A percentile compares a stretch with the other conserved stretches of the same genome.
These are phyloP conservation scores for Xylaria sp. DNA, from an alignment of 2,329 filamentous ascomycete genomes.

Conservation along the genomic window DNA sequence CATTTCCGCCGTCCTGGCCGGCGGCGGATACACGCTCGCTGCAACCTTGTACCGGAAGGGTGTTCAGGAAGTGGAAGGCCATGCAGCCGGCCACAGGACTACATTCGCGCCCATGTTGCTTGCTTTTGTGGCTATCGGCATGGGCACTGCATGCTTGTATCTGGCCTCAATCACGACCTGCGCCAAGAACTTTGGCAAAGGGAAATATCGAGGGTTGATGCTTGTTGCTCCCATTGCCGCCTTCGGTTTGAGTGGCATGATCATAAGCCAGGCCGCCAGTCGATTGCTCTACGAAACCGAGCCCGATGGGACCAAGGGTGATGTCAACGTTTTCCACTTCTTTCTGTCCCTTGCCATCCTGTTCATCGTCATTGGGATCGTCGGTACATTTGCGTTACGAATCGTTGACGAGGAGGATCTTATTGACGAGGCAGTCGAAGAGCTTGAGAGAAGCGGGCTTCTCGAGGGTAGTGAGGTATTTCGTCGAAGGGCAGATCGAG, in stretches of 20 bases:
- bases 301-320: constrained; percentile 69
- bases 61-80: constrained; percentile 49
- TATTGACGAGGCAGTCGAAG: constrained; percentile 89
- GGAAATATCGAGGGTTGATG: constrained; percentile 86
- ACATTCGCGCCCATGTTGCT: constrained; percentile 86
- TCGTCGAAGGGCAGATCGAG: constrained; percentile 61
- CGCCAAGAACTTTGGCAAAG: constrained; percentile 96
- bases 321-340: constrained; percentile 82
- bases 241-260: constrained; percentile 94
- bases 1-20: constrained; percentile 78
- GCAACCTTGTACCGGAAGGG: constrained; percentile 75
- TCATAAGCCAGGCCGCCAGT: constrained; percentile 89
- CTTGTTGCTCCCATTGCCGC: constrained; percentile 90
- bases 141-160: constrained; percentile 89
- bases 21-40: constrained; percentile 82
- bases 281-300: constrained; percentile 76
- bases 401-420: constrained; percentile 87
- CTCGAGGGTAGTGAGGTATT: constrained; percentile 81
- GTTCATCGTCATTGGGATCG: constrained; percentile 74
- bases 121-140: constrained; percentile 84
- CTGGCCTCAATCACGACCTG: constrained; percentile 91
- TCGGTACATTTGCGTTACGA: constrained; percentile 78
- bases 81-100: constrained; percentile 62
- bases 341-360: constrained; percentile 85
- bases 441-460: constrained; percentile 88